A percentile compares a stretch with the other conserved stretches of the same genome.
Conservation (phyloP, 495 filamentous ascomycete genomes). For the Stereocaulon alpinum region DNA sequence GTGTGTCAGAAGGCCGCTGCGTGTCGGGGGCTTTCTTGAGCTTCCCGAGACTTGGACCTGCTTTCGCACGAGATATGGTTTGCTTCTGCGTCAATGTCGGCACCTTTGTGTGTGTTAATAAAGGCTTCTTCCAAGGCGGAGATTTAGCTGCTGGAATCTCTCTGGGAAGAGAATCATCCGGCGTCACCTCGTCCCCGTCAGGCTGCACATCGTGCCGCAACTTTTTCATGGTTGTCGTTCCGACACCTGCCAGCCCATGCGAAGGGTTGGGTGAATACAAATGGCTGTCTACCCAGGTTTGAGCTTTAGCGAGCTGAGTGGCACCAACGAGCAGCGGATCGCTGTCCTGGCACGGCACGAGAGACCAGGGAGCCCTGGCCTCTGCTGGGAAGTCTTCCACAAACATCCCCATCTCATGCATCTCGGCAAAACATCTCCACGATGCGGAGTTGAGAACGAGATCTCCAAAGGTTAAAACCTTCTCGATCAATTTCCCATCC, state of each 20-base stretch:
- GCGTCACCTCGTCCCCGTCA: not conserved
- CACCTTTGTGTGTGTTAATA: conserved; percentile 7
- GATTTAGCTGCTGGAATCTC: not conserved
- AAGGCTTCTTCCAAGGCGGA: not conserved
- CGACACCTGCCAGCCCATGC: conserved; percentile 34
- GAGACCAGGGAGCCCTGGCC: conserved; percentile 49
- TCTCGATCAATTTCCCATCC: conserved; percentile 49
- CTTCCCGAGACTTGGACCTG: conserved; percentile 6
- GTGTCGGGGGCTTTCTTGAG: not conserved
- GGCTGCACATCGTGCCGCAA: conserved; percentile 17
- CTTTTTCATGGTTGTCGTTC: conserved; percentile 16
- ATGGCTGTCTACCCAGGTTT: conserved; percentile 47
- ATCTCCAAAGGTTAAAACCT: conserved; percentile 54
- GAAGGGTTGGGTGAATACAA: conserved; percentile 37
- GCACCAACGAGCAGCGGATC: conserved; percentile 41
- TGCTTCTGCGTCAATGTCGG: conserved; percentile 18
- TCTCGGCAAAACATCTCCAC: conserved; percentile 54
- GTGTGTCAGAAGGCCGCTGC: not conserved
- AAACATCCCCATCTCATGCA: conserved; percentile 71
- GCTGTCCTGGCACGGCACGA: conserved; percentile 34
- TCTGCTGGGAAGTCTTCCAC: conserved; percentile 47
- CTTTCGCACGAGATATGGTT: conserved; percentile 20
- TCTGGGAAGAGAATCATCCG: not conserved
- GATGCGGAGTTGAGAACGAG: conserved; percentile 45
- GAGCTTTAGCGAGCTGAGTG: conserved; percentile 46